Conservation (phyloP, 129 eudicot genomes). For the Gnaphalium uliginosum region DNA sequence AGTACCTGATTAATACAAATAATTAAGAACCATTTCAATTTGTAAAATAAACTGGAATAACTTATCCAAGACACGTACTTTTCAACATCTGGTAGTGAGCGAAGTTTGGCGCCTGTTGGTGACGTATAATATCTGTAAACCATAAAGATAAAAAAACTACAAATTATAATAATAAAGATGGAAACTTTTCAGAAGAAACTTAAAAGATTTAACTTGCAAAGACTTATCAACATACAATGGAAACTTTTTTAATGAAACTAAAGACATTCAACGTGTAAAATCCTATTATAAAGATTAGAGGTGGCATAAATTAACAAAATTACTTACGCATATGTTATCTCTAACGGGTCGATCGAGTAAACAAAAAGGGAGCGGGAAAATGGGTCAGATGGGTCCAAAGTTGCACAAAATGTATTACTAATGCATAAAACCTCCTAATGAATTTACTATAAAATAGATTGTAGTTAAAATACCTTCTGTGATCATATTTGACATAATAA, state of each 20-base stretch:
- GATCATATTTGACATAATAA: neutral
- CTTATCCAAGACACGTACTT: slow-evolving; percentile 38
- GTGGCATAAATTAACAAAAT: neutral
- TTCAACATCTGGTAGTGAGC: slow-evolving; percentile 75
- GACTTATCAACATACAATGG: neutral
- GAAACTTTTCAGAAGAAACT: neutral
- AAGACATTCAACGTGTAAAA: neutral
- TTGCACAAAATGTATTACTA: neutral
- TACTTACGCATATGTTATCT: neutral
- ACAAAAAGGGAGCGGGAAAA: neutral
- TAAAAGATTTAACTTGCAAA: neutral
- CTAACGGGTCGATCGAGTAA: neutral
- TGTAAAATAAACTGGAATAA: neutral
- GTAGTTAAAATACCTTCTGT: neutral
- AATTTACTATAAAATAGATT: neutral
- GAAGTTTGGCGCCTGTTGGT: slow-evolving; percentile 75
- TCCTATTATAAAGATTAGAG: neutral
- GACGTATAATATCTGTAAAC: slow-evolving; percentile 70
- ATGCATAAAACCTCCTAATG: neutral
- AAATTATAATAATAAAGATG: slow-evolving; percentile 10
- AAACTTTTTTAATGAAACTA: neutral
- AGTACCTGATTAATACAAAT: slow-evolving; percentile 42
- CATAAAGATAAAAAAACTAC: slow-evolving; percentile 7
- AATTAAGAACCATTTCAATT: slow-evolving; percentile 16
- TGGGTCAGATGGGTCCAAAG: neutral